A percentile compares a stretch with the other conserved stretches of the same genome.
Conservation (phyloP, 441 rosid genomes). For the Hypseocharis bilobata region DNA sequence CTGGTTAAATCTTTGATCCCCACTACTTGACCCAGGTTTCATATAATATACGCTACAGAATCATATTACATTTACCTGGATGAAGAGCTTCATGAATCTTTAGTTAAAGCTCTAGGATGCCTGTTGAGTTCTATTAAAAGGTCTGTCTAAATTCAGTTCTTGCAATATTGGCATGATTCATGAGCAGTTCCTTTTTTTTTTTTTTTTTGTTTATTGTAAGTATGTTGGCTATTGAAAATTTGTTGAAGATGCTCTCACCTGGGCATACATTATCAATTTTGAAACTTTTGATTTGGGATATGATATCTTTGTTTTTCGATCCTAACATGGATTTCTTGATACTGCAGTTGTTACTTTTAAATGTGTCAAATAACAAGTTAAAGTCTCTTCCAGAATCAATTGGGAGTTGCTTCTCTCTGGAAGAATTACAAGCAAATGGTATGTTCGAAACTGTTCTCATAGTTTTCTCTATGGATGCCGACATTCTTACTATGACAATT, state of each 20-base stretch:
- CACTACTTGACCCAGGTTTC: too few species aligned
- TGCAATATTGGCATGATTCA: too few species aligned
- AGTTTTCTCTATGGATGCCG: not conserved
- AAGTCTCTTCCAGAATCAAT: slow-evolving; percentile 84
- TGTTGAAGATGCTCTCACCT: not conserved
- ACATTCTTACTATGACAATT: not conserved
- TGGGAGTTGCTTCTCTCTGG: slow-evolving; percentile 87
- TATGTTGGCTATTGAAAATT: not conserved
- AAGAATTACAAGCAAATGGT: slow-evolving; percentile 87
- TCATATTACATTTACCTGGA: too few species aligned
- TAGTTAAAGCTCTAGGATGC: too few species aligned
- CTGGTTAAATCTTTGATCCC: too few species aligned
- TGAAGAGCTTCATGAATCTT: too few species aligned
- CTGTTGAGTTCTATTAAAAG: too few species aligned
- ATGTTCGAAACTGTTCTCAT: slow-evolving; percentile 19
- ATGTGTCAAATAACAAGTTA: slow-evolving; percentile 75
- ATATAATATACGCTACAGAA: too few species aligned
- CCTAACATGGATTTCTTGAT: slow-evolving; percentile 19
- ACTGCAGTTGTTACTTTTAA: slow-evolving; percentile 69
- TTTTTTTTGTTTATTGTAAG: too few species aligned
- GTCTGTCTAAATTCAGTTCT: too few species aligned
- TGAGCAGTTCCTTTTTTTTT: too few species aligned
- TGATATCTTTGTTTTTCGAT: not conserved
- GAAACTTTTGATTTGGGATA: not conserved
- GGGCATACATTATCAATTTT: not conserved